Evolutionary conservation across 2,329 filamentous ascomycete genomes (phyloP).

Genomic region (Akanthomyces muscarius): DNA sequence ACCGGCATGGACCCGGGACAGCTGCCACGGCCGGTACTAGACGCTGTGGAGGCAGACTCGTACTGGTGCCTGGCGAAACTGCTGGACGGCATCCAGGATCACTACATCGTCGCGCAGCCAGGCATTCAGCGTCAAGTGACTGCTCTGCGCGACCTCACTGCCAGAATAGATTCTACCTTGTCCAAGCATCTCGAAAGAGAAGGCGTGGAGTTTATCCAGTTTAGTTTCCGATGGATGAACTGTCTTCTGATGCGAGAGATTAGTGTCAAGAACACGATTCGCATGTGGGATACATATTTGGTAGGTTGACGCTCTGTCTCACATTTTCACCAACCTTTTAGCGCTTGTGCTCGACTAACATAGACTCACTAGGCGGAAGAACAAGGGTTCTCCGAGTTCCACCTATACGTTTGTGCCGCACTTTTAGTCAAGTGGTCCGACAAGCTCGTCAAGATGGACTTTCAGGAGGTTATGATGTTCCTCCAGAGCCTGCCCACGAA

Average conservation of each 20-base stretch:
- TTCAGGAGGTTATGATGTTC: conserved; percentile 99
- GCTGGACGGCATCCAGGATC: conserved; percentile 97
- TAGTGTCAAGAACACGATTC: conserved; percentile 90
- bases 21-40: conserved; percentile 81
- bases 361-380: conserved; percentile 72
- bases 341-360: conserved; percentile 18
- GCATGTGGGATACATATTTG: conserved; percentile 99
- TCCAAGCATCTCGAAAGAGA: conserved; percentile 87
- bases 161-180: conserved; percentile 77
- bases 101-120: conserved; percentile 96
- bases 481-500: conserved; percentile 89
- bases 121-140: conserved; percentile 93
- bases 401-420: conserved; percentile 95
- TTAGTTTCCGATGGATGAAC: conserved; percentile 99
- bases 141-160: conserved; percentile 82
- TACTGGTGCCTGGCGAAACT: conserved; percentile 99
- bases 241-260: conserved; percentile 97
- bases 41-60: conserved; percentile 94
- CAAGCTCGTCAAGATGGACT: conserved; percentile 94
- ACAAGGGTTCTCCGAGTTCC: conserved; percentile 96
- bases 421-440: conserved; percentile 99
- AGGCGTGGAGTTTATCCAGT: conserved; percentile 97
- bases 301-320: conserved; percentile 48
- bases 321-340: neutral
- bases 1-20: conserved; percentile 96